Evolutionary conservation across 495 filamentous ascomycete species (phyloP).

Genomic region (Xylaria bambusicola): DNA sequence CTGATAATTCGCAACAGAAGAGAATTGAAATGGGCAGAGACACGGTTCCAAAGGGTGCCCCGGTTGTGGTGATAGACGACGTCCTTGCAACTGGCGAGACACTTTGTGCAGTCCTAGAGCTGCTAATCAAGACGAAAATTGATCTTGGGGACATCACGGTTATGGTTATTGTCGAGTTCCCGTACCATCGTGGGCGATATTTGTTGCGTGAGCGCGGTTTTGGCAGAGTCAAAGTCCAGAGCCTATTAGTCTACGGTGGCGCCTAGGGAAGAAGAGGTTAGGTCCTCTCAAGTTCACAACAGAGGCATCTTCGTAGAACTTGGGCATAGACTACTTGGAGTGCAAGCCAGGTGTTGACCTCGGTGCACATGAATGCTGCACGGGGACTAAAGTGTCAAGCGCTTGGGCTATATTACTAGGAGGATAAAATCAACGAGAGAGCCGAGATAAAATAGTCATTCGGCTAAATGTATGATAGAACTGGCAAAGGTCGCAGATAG

Average conservation of each 20-base stretch:
- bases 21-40: constrained; percentile 55
- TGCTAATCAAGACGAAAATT: constrained; percentile 52
- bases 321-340: too few species aligned
- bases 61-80: constrained; percentile 65
- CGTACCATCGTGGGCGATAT: constrained; percentile 58
- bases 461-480: too few species aligned
- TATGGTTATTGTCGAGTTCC: constrained; percentile 65
- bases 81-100: constrained; percentile 63
- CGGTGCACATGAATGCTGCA: too few species aligned
- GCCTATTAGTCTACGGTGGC: constrained; percentile 60
- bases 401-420: too few species aligned
- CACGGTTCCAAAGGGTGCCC: constrained; percentile 45
- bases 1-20: constrained; percentile 36
- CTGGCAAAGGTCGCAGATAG: too few species aligned
- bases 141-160: constrained; percentile 46
- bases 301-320: too few species aligned
- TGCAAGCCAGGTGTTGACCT: too few species aligned
- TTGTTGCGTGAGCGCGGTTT: constrained; percentile 55
- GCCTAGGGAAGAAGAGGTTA: constrained; percentile 32
- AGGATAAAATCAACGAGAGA: too few species aligned
- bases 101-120: constrained; percentile 58
- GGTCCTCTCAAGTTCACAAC: not conserved
- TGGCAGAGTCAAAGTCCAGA: constrained; percentile 58
- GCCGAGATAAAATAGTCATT: too few species aligned
- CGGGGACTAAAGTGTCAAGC: too few species aligned